Evolutionary conservation across 345 rosid genomes (phyloP), one percentile per base, ranked within the genome.

Genomic region (Psidium guajava): DNA sequence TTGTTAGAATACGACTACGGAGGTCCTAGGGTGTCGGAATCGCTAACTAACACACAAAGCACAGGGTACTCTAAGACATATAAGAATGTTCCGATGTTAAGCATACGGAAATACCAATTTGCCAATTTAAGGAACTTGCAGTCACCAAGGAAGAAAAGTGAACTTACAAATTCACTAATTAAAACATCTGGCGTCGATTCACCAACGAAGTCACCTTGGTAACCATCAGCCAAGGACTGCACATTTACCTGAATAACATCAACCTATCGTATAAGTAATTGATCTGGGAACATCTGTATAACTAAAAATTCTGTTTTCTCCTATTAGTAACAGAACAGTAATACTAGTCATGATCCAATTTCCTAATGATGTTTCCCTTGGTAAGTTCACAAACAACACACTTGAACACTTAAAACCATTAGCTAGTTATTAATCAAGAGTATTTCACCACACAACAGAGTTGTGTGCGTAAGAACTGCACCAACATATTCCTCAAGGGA

Each of bases 121-220:
- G 73, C 36, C 24, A 36, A 82, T 13, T 24, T 32, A 44, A 40
- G 42, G 52, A 82, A 75, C 24, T 22, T 11, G 18, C 40, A 20
- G 47, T 81, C 14, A 84, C 21, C 22, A 81, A 75, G 44, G 74
- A 61, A 81, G 84, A 85, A 59, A 85, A 75, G 82, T 88, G 88
- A 87, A 91, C 99, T 50, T 95, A 97, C 99, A 92, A 95, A 93
- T 93, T 94, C 95, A 56, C 89, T 88, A 87, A 97, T 94, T 84
- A 97, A 90, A 89, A 91, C 95, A 83, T 97, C 99, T 55, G 99
- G 99, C 61, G 98, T 97, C 74, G 90, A 90, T 91, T 95, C 99
- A 59, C 96, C 98, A 57, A 95, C 91, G 59, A 95, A 91, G 90
- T 97, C 99, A 85, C 92, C 96, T 27, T 92, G 92, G 82, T 95